Base-by-base conservation (phyloP, 805 yeast genomes). In the Spencermartinsiella europaea region DNA sequence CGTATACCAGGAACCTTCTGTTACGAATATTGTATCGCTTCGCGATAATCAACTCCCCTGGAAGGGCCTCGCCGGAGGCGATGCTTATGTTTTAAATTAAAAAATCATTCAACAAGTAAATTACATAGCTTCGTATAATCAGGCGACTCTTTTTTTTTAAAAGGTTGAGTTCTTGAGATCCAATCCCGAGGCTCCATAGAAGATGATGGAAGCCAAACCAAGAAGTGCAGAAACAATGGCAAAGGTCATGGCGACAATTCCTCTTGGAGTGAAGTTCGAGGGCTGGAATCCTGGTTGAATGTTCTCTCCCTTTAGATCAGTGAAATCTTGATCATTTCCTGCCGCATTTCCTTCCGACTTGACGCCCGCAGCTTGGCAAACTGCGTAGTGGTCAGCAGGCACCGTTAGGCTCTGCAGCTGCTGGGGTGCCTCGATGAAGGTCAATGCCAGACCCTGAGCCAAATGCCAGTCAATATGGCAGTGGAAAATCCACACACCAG, bases 401-500 rank as follows among this genome's bases (percentile, higher is more conserved):
- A 89, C 61, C 14, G 67, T 49, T 42, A 67, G 58, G 45, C 71
- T 70, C 16, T 65, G 66, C 43, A 90, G 73, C 44, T 74, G 73
- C 10, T 64, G 56, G 21, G 98, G 98, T 44, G 86, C 95, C 70
- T 91, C 98, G 45, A 91, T 69, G 38, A 91, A 69, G 5, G 75
- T 72, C 44, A 88, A 58, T 8, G 95, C 95, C 60, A 91, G 77
- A 60, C 98, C 98, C 73, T 91, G 98, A 15, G 82, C 76, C 74
- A 93, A 77, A 71, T 93, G 99, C 99, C 99, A 91, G 66, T 93
- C 98, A 60, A 93, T 84, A 66, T 91, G 99, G 70, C 99, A 91
- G 71, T 91, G 99, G 93, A 93, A 93, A 67, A 82, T 79, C 99
- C 98, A 91, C 38, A 89, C 89, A 72, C 99, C 99, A 27, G 98